Percentiles rank a stretch among this genome's conserved stretches.
Evolutionary conservation across 2,329 filamentous ascomycete species (phyloP).

Genomic region (Diplodia corticola): DNA sequence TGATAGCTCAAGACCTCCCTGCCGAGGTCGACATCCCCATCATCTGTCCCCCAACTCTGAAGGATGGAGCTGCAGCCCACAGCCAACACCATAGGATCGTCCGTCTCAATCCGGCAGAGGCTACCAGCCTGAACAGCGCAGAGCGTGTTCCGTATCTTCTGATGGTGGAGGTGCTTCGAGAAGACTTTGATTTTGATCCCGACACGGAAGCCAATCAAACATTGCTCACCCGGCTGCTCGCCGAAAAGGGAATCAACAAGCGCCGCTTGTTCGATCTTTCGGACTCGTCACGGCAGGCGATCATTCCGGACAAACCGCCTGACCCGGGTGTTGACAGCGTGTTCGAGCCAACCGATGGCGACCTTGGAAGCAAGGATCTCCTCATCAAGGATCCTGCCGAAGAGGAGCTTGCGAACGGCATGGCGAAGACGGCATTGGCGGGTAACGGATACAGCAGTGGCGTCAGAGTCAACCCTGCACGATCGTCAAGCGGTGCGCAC

Average conservation of each 20-base stretch:
- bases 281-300: constrained; percentile 58
- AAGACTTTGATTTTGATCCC: constrained; percentile 82
- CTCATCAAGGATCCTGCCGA: constrained; percentile 60
- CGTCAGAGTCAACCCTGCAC: constrained; percentile 26
- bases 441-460: constrained; percentile 1
- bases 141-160: constrained; percentile 83
- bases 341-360: constrained; percentile 78
- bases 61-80: constrained; percentile 70
- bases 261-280: constrained; percentile 56
- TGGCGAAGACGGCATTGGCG: constrained; percentile 6
- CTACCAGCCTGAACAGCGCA: constrained; percentile 81
- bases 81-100: constrained; percentile 82
- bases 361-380: constrained; percentile 72
- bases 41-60: constrained; percentile 73
- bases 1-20: constrained; percentile 78
- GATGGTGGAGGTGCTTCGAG: constrained; percentile 79
- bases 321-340: constrained; percentile 65
- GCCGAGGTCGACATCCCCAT: constrained; percentile 82
- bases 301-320: constrained; percentile 46
- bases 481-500: constrained; percentile 63
- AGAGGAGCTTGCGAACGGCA: constrained; percentile 32
- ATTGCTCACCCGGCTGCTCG: constrained; percentile 63
- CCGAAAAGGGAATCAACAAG: constrained; percentile 61
- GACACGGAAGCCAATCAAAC: constrained; percentile 71
- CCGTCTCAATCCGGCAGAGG: constrained; percentile 77